phyloP scores from a whole-genome alignment of 2,329 filamentous ascomycete genomes.

The Dryadomyces sulphureus region DNA sequence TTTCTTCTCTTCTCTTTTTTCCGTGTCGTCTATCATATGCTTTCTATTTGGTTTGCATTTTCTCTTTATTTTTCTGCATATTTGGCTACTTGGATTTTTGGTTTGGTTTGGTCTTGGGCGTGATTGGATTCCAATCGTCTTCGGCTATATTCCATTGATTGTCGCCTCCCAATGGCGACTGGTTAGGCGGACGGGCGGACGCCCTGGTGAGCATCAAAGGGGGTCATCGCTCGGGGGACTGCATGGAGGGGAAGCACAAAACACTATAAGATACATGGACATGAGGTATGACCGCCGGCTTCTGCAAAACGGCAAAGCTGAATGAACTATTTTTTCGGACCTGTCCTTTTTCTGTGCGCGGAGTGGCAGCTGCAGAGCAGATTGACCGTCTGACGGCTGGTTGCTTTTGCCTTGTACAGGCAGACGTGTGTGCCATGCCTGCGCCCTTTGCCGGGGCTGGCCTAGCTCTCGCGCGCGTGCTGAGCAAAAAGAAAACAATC shows the following conservation, averaged over 20 bases:
- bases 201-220: background rate
- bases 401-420: no score
- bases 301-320: background rate
- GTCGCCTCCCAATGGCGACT: background rate
- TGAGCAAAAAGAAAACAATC: background rate
- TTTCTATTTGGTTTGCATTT: background rate
- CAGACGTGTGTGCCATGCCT: background rate
- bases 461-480: background rate
- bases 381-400: no score
- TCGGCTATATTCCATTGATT: background rate
- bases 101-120: background rate
- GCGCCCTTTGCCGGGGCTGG: background rate
- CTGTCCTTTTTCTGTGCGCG: background rate
- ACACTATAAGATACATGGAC: background rate
- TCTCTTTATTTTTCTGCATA: background rate
- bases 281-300: constrained; percentile 2
- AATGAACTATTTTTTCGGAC: background rate
- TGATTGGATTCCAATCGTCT: background rate
- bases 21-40: background rate
- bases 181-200: background rate
- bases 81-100: background rate
- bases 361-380: constrained; percentile 50
- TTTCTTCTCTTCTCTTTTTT: background rate
- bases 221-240: background rate
- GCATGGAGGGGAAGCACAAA: background rate